phyloP scores from a whole-genome alignment of 2,329 filamentous ascomycete species.

The Seiridium cupressi region DNA sequence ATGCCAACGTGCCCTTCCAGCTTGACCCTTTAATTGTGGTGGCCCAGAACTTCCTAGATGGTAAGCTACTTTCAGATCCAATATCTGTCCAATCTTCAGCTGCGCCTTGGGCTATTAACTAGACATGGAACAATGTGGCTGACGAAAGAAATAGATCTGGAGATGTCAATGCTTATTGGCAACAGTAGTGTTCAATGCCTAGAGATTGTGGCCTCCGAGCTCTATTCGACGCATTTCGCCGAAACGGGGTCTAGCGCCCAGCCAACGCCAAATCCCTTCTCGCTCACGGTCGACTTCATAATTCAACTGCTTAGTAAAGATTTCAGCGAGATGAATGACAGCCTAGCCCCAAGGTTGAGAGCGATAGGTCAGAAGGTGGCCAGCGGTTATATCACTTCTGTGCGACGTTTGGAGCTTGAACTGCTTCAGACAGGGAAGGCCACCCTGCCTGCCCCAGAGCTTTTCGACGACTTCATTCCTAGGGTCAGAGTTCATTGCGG shows the following conservation, averaged over 20 bases:
- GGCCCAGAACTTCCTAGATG: conserved; percentile 50
- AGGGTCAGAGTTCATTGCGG: conserved; percentile 40
- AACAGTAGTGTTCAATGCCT: conserved; percentile 18
- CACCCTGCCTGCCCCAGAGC: conserved; percentile 31
- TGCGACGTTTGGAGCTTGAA: conserved; percentile 50
- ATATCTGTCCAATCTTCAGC: not conserved
- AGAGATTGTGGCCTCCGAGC: conserved; percentile 36
- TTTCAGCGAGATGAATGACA: conserved; percentile 26
- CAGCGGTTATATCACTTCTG: conserved; percentile 34
- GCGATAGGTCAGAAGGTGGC: conserved; percentile 33
- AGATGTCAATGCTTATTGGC: conserved; percentile 39
- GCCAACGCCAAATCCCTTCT: conserved; percentile 28
- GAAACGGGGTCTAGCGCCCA: conserved; percentile 25
- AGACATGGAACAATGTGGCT: not conserved
- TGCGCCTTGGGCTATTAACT: not conserved
- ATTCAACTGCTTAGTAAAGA: conserved; percentile 32
- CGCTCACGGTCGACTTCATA: conserved; percentile 33
- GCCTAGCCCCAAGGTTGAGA: conserved; percentile 31
- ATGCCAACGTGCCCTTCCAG: conserved; percentile 6
- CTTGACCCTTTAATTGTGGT: conserved; percentile 38
- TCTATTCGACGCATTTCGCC: conserved; percentile 40
- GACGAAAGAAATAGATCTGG: conserved; percentile 37
- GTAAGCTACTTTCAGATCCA: conserved; percentile 28
- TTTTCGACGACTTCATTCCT: conserved; percentile 41
- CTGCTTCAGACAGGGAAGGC: conserved; percentile 51